Base-by-base conservation (phyloP, 2,329 filamentous ascomycete genomes). In the Talaromyces sp. region DNA sequence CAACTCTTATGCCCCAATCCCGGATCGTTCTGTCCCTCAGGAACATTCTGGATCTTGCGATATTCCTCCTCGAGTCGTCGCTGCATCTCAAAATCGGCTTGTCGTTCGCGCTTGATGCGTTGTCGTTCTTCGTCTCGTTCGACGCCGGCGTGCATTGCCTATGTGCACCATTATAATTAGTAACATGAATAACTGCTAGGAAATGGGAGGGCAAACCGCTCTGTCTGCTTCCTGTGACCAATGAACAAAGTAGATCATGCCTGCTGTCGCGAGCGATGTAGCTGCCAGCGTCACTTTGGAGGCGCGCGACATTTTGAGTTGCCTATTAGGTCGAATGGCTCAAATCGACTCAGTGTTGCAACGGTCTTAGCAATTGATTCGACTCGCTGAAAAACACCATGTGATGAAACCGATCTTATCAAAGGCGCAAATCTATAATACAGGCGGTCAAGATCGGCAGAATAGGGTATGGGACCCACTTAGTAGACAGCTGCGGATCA, bases 131-230 rank as follows among this genome's bases (percentile, higher is more conserved):
- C 90, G 72, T 99, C 95, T 67, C 93, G 90, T 67, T 98, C 81
- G 46, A 99, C 95, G 50, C 95, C 95, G 68, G 89, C 86, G 73
- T 99, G 95, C 95, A 99, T 99, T 63, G 91, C 90, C 95, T 79
- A 66, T 25, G 9, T 37, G 40, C 46, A 25, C 18, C 25, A 44
- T 25, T 58, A 35, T 56, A 5, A 5, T 5, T 28, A 16, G 44
- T 60, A 25, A 42, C 28, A 4, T 1, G 31, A 18, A 5, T 35
- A 14, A 23, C 23, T 37, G 28, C 8, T 23, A 28, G 5, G 21
- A 23, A 52, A 31, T 18, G 12, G 40, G 40, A 39, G 3, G 40
- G 16, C 87, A 65, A 82, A 96, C 93, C 67, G 86, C 84, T 82
- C 91, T 88, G 74, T 99, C 95, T 37, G 84, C 83, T 71, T 88